Evolutionary conservation across 192 early-diverging fungal species (phyloP), one percentile per base, ranked within the genome.

Genomic region (Globomyces pollinis-pini): DNA sequence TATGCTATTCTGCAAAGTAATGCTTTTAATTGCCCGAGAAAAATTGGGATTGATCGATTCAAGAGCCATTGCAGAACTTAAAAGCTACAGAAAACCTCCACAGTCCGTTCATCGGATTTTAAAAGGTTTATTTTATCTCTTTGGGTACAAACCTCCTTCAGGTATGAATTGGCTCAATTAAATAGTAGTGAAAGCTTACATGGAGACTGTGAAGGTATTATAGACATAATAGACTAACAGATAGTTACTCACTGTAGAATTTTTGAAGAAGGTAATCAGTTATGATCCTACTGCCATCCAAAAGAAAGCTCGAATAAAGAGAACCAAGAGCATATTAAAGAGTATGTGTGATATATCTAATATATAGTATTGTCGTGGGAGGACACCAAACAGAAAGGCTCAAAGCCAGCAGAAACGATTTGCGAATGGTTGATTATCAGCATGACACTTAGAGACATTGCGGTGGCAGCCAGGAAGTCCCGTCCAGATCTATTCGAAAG

Each of bases 211-310:
- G 1, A 74, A 62, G 72, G n/a, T n/a, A n/a, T n/a, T n/a, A n/a
- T n/a, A n/a, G n/a, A n/a, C n/a, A n/a, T n/a, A n/a, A n/a, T 63
- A 71, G 20, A 52, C 82, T 15, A 84, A 74, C 59, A 38, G 57
- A 55, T 73, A 79, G 23, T 58, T 84, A 11, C 47, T 79, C 5
- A n/a, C n/a, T n/a, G n/a, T n/a, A n/a, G n/a, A n/a, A n/a, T n/a
- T n/a, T n/a, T n/a, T n/a, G n/a, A 74, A 77, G 49, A 43, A 57
- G 24, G 77, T 81, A 73, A 56, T 73, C 18, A 61, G 59, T 18
- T 84, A 74, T 63, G 78, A 84, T 41, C 76, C 78, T 26, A 84
- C 78, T 1, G 76, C 72, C 0, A 30, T 73, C 0, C 76, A 81
- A 38, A 84, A 81, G 59, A 75, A 75, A 47, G 62, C 63, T 31